Evolutionary conservation across 768 basidiomycete species (phyloP), one percentile per base, ranked within the genome.

Genomic region (Chalciporus sphaerocephalus): DNA sequence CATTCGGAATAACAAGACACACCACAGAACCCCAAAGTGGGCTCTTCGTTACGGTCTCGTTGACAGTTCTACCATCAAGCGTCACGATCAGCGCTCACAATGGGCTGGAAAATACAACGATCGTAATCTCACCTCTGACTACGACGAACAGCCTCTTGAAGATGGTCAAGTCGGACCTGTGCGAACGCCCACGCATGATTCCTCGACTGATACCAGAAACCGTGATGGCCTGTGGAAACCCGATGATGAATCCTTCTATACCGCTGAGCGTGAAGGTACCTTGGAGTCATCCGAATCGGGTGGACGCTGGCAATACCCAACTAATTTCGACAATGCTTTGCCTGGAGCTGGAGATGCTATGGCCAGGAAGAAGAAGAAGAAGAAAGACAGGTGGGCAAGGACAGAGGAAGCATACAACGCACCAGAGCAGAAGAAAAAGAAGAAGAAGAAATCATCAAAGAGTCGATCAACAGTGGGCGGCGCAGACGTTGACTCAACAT

Each of bases 21-120:
- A 88, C 61, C 74, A 77, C 12, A 83, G 94, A 35, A 96, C 94
- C n/a, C 94, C 94, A 16, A 94, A 96, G 67, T 97, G 94, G 94
- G 86, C 85, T 0, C 74, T 88, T 66, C 79, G 85, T 52, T 91
- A 91, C 64, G 94, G 94, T 30, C 86, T 97, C 36, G 81, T 97
- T 51, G 82, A 92, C 63, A 83, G 80, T 18, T 73, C 82, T 27
- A 82, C 85, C 54, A 83, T 88, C 60, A 75, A 79, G 55, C 86
- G 92, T 59, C 83, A 86, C 44, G 78, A 85, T 59, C 78, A 75
- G 49, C 87, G 85, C 62, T 89, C 84, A 36, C 86, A 90, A 54
- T 97, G 94, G 94, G 86, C 90, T 10, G 71, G 67, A 44, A 83
- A 88, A 44, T 96, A 90, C 69, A 83, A 87, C 42, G 93, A 95